Percentiles rank a stretch among this genome's conserved stretches.
Evolutionary conservation across 2,329 filamentous ascomycete species (phyloP).

Genomic region (Talaromyces sp.): DNA sequence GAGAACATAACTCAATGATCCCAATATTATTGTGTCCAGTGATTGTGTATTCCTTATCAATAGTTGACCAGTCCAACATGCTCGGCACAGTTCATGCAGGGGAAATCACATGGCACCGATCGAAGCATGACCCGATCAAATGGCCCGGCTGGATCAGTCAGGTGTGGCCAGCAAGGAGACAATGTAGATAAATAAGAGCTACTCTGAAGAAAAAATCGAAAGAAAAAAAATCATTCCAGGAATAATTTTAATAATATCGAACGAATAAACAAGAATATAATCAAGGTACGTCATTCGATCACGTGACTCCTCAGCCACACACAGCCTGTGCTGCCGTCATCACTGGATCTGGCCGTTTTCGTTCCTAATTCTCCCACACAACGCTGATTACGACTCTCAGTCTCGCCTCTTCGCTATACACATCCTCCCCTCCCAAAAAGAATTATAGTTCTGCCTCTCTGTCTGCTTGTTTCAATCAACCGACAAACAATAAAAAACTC

Average conservation of each 20-base stretch:
- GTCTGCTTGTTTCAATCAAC: neutral
- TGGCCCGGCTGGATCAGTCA: neutral
- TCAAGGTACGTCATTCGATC: slow-evolving; percentile 1
- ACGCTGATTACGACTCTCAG: neutral
- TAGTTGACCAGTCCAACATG: neutral
- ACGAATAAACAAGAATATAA: too few species aligned
- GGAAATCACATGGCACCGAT: neutral
- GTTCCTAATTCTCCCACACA: slow-evolving; percentile 3
- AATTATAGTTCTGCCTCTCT: neutral
- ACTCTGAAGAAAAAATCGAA: neutral
- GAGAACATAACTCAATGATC: too few species aligned
- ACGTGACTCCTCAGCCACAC: slow-evolving; percentile 10
- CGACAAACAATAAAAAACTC: neutral
- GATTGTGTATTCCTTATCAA: slow-evolving; percentile 2
- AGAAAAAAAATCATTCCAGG: neutral
- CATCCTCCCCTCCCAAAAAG: neutral
- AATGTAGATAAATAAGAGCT: neutral
- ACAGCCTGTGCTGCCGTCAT: slow-evolving; percentile 7
- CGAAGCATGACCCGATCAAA: neutral
- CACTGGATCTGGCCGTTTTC: slow-evolving; percentile 2
- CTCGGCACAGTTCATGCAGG: slow-evolving; percentile 5
- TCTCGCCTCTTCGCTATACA: neutral
- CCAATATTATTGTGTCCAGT: neutral
- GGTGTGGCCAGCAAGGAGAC: neutral
- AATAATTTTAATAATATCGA: neutral